Evolutionary conservation across 2,329 filamentous ascomycete genomes (phyloP).

Genomic region (Paraconiothyrium brasiliense): DNA sequence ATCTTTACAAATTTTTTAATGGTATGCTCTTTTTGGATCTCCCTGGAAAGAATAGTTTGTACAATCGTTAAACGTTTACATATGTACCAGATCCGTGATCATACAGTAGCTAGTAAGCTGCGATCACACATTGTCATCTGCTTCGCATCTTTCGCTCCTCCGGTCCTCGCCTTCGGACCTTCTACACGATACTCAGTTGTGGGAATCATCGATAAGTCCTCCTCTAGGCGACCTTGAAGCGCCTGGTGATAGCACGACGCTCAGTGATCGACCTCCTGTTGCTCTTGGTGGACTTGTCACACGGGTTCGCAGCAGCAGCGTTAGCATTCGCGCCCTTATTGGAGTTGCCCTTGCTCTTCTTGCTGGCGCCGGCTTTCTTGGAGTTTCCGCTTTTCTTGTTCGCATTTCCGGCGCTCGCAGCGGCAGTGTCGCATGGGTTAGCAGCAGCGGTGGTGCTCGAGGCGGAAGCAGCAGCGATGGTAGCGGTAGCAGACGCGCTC

Average conservation of each 20-base stretch:
- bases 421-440: conserved; percentile 7
- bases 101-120: background rate
- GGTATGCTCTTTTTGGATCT: background rate
- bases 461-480: conserved; percentile 2
- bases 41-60: background rate
- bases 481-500: background rate
- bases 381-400: background rate
- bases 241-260: conserved; percentile 3
- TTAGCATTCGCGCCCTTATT: background rate
- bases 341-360: background rate
- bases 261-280: background rate
- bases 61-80: background rate
- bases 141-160: background rate
- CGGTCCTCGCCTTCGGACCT: too few relatives aligned
- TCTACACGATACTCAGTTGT: too few relatives aligned
- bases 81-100: background rate
- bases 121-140: background rate
- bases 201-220: background rate
- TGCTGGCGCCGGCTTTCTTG: background rate
- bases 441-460: background rate
- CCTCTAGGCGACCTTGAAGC: conserved; percentile 8
- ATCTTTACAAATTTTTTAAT: background rate
- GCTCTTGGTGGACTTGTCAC: conserved; percentile 8
- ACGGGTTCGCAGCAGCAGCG: background rate
- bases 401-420: conserved; percentile 2